phyloP scores from a whole-genome alignment of 345 rosid genomes.

The Pistacia vera region DNA sequence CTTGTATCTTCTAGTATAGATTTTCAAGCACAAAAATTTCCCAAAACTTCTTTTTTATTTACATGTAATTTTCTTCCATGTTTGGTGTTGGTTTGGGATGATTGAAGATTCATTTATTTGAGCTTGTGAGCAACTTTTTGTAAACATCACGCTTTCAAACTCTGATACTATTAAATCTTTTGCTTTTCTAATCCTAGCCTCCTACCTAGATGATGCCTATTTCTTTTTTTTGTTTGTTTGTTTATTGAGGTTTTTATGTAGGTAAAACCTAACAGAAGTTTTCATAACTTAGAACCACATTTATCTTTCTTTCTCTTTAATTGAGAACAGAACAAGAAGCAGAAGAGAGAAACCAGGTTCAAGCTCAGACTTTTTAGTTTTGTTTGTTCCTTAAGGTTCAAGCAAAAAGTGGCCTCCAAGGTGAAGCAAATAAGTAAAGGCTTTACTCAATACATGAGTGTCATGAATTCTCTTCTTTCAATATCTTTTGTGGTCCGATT shows the following conservation, averaged over 20 bases:
- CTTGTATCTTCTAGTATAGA: background rate
- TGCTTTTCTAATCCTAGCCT: slow-evolving; percentile 10
- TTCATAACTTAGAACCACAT: slow-evolving; percentile 14
- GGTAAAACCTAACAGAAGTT: slow-evolving; percentile 31
- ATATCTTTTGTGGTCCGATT: slow-evolving; percentile 54
- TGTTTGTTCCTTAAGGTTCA: background rate
- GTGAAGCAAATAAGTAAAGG: slow-evolving; percentile 22
- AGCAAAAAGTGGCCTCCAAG: slow-evolving; percentile 11
- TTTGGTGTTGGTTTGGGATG: background rate
- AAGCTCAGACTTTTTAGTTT: slow-evolving; percentile 2
- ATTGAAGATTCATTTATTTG: background rate
- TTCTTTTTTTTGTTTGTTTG: background rate
- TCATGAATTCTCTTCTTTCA: slow-evolving; percentile 40
- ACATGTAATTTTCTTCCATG: background rate
- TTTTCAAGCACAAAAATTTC: background rate
- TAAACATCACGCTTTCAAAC: background rate
- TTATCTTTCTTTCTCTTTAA: slow-evolving; percentile 9
- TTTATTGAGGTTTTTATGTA: slow-evolving; percentile 17
- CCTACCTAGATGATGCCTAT: slow-evolving; percentile 22
- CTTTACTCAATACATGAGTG: slow-evolving; percentile 16
- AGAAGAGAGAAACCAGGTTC: slow-evolving; percentile 12
- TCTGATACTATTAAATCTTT: background rate
- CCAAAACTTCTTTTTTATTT: background rate
- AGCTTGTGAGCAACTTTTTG: background rate
- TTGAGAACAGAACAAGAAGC: slow-evolving; percentile 28